Evolutionary conservation across 78 protist species (phyloP), one percentile per base, ranked within the genome.

Genomic region (Dictyostelium firmibasis): DNA sequence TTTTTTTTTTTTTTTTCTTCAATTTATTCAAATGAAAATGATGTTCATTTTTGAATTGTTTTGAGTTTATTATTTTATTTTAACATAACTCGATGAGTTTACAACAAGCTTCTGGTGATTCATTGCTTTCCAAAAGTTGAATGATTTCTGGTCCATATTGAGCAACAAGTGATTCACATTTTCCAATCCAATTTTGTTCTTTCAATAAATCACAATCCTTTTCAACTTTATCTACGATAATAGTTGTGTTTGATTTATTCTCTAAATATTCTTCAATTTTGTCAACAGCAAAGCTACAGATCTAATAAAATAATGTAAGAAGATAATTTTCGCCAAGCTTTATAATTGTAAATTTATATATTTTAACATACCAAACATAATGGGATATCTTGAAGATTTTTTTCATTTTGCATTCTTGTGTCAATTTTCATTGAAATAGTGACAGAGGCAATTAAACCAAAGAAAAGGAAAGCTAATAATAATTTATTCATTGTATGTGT

Each of bases 61-160:
- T n/a, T n/a, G n/a, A n/a, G n/a, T n/a, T n/a, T n/a, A n/a, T 62
- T 62, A n/a, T 25, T 25, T 67, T 25, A 8, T 64, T 67, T 31
- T 72, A 72, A 72, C 79, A 72, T 29, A 72, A 35, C 3, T 27
- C 43, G 35, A 72, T 72, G 23, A 72, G 23, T 33, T 33, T 33
- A 16, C 79, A 72, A 33, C 31, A 14, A 8, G 44, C 43, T 72
- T 72, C 38, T 13, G 79, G 44, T 72, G 79, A 72, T 72, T 72
- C 1, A 1, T 72, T 72, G 1, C 36, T 13, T 72, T 72, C 79
- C 23, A 72, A 72, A 16, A 72, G 38, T 0, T 27, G 23, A 31
- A 72, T 72, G 79, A 72, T 72, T 33, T 72, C 38, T 67, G 75
- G 75, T 2, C 79, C 79, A 72, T 72, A 72, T 72, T 72, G n/a